Conservation (phyloP, 345 rosid species). For the Corchorus olitorius region DNA sequence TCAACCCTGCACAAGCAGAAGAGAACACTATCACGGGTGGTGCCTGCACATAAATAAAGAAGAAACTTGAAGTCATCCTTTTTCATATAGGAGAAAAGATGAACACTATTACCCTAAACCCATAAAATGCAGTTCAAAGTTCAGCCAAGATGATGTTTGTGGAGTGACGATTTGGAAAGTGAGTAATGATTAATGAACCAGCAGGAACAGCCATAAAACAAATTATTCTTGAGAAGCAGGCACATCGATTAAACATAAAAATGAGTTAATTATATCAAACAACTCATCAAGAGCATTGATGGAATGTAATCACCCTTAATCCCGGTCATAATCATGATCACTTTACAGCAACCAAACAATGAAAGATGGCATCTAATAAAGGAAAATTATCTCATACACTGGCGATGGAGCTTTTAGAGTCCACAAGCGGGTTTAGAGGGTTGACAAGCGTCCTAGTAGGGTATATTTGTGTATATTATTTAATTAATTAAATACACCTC, state of each 20-base stretch:
- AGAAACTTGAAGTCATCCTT: background rate
- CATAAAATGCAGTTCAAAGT: background rate
- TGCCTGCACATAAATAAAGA: slow-evolving; percentile 56
- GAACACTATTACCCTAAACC: background rate
- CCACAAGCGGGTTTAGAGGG: too few species aligned
- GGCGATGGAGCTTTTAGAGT: too few species aligned
- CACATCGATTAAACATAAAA: background rate
- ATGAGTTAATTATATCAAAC: background rate
- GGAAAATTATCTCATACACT: background rate
- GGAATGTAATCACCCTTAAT: background rate
- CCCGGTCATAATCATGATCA: background rate
- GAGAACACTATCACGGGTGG: slow-evolving; percentile 95
- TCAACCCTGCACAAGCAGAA: slow-evolving; percentile 86
- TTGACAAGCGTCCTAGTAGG: too few species aligned
- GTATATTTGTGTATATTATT: too few species aligned
- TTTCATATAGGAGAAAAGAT: background rate
- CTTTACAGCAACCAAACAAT: background rate
- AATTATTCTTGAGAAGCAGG: background rate
- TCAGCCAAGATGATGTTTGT: slow-evolving; percentile 4
- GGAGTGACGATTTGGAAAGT: background rate
- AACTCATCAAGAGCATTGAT: background rate
- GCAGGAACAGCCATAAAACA: background rate
- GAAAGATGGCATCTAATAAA: background rate
- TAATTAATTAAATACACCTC: too few species aligned
- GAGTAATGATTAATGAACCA: background rate